A percentile compares a stretch with the other conserved stretches of the same genome.
Evolutionary conservation across 1,284 basidiomycete genomes (phyloP).

Genomic region (Mycosarcoma maydis): DNA sequence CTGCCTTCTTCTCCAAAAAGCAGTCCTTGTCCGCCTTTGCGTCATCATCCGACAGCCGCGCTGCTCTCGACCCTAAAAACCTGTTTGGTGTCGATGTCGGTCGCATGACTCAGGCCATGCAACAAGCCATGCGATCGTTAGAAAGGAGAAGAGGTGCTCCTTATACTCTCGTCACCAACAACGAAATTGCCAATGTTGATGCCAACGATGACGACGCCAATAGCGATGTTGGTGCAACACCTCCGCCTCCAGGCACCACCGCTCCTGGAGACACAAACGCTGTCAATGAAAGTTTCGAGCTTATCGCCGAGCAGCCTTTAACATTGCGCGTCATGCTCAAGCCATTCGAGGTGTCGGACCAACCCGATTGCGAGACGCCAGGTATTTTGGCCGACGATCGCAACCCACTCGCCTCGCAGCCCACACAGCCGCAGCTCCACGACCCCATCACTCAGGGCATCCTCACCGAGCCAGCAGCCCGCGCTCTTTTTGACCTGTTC

Average conservation of each 20-base stretch:
- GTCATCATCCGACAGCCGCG: slow-evolving; percentile 5
- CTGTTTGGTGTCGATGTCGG: slow-evolving; percentile 43
- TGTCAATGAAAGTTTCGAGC: slow-evolving; percentile 47
- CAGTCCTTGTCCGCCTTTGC: slow-evolving; percentile 15
- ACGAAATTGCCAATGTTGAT: slow-evolving; percentile 23
- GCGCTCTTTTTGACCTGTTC: slow-evolving; percentile 42
- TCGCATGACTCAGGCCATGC: slow-evolving; percentile 44
- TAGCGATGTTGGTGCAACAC: slow-evolving; percentile 28
- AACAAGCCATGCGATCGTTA: slow-evolving; percentile 45
- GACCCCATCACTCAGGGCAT: slow-evolving; percentile 46
- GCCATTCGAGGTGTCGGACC: slow-evolving; percentile 42
- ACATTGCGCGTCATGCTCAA: slow-evolving; percentile 49
- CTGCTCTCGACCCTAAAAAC: slow-evolving; percentile 35
- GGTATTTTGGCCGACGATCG: slow-evolving; percentile 27
- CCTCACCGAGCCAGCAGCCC: slow-evolving; percentile 39
- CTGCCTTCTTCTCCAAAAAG: slow-evolving; percentile 20
- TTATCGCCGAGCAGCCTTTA: slow-evolving; percentile 46
- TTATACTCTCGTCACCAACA: slow-evolving; percentile 49
- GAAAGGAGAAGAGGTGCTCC: slow-evolving; percentile 38
- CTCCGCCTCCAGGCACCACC: slow-evolving; percentile 26
- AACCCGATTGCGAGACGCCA: slow-evolving; percentile 39
- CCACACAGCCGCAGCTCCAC: slow-evolving; percentile 20
- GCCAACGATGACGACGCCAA: slow-evolving; percentile 30
- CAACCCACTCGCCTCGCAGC: slow-evolving; percentile 27
- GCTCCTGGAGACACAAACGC: slow-evolving; percentile 31